Evolutionary conservation across 345 rosid genomes (phyloP).

Genomic region (Hibiscus tridactylites): DNA sequence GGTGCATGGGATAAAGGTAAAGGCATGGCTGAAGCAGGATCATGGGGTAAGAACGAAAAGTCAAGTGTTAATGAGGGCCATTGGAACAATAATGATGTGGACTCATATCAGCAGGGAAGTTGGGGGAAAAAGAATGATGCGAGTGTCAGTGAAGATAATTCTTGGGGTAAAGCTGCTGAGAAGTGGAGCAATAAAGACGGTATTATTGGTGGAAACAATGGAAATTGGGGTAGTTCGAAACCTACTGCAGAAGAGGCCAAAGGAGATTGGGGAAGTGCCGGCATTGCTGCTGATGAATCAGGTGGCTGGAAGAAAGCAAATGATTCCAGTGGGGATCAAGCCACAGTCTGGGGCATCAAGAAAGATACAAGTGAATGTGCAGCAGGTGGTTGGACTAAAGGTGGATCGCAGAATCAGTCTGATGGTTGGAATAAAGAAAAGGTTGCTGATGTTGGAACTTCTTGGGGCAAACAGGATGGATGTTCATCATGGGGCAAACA

Average conservation of each 20-base stretch:
- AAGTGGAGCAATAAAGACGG: neutral
- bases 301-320: neutral
- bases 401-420: conserved; percentile 4
- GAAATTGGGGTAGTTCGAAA: neutral
- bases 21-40: conserved; percentile 13
- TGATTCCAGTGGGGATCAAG: neutral
- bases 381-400: neutral
- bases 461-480: conserved; percentile 6
- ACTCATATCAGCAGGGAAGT: conserved; percentile 19
- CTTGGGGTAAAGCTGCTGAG: conserved; percentile 20
- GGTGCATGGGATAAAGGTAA: conserved; percentile 23
- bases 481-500: neutral
- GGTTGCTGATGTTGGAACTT: neutral
- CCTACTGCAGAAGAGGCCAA: neutral
- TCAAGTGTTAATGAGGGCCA: conserved; percentile 2
- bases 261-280: conserved; percentile 3
- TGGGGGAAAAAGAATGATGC: conserved; percentile 10
- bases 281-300: neutral
- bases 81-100: conserved; percentile 15
- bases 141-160: conserved; percentile 6
- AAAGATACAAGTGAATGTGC: conserved; percentile 5
- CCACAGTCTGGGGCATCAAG: conserved; percentile 29
- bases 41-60: conserved; percentile 19
- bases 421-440: conserved; percentile 16
- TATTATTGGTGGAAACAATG: conserved; percentile 1